Percentiles rank a stretch among this genome's conserved stretches.
These are phyloP conservation scores for Polytrichum formosum DNA, from an alignment of 225 moss, liverwort and hornwort species.

Conservation along the genomic window DNA sequence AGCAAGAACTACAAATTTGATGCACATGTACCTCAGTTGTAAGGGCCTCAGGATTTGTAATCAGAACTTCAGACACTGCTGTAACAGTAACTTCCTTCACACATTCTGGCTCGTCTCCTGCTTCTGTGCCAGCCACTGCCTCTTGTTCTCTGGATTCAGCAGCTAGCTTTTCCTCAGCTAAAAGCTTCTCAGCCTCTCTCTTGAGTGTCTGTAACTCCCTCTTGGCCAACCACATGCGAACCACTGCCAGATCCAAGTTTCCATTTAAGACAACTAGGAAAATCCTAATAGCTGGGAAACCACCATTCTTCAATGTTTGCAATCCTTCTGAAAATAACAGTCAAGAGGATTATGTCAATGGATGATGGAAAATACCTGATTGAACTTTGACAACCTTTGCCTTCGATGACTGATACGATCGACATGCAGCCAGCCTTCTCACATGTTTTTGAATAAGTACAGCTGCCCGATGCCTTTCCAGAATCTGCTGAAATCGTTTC, in stretches of 20 bases:
- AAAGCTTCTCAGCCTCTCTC: slow-evolving; percentile 48
- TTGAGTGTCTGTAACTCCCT: slow-evolving; percentile 37
- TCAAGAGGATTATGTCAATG: background rate
- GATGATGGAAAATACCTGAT: slow-evolving; percentile 46
- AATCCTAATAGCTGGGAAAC: background rate
- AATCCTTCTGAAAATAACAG: background rate
- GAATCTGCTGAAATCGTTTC: slow-evolving; percentile 51
- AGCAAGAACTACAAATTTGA: background rate
- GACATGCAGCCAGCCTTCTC: slow-evolving; percentile 43
- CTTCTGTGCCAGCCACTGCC: slow-evolving; percentile 15
- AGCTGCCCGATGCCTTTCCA: slow-evolving; percentile 69
- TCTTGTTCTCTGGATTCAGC: slow-evolving; percentile 25
- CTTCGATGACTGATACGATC: slow-evolving; percentile 28
- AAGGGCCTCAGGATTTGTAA: background rate
- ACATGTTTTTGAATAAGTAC: slow-evolving; percentile 75
- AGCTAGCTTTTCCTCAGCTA: slow-evolving; percentile 25
- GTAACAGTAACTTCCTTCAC: slow-evolving; percentile 18
- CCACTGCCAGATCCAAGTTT: slow-evolving; percentile 47
- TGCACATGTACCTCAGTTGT: slow-evolving; percentile 1
- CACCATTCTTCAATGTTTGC: background rate
- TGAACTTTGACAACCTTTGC: slow-evolving; percentile 54
- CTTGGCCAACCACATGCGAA: slow-evolving; percentile 72
- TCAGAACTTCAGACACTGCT: background rate
- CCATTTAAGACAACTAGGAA: background rate
- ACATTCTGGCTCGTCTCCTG: slow-evolving; percentile 28